These are phyloP conservation scores for Penicillium thymicola DNA, from an alignment of 2,329 filamentous ascomycete species.

Conservation along the genomic window DNA sequence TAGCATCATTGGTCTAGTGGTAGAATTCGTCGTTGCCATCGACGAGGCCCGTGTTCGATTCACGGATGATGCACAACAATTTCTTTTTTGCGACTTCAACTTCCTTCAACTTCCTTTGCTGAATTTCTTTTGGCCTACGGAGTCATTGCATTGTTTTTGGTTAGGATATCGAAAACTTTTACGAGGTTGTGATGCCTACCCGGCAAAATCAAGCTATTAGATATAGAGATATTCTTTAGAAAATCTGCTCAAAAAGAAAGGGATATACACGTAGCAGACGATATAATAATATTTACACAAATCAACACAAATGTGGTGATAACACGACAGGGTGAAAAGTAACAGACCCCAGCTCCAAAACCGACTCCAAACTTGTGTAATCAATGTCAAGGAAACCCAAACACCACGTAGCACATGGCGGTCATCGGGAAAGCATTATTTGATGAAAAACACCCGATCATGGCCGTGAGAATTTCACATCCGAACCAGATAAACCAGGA, in stretches of 20 bases:
- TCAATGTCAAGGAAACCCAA: slow-evolving; percentile 11
- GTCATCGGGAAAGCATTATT: slow-evolving; percentile 8
- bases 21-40: slow-evolving; percentile 42
- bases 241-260: not conserved
- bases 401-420: slow-evolving; percentile 13
- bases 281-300: not conserved
- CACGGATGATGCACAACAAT: slow-evolving; percentile 42
- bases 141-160: not conserved
- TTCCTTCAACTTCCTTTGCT: not conserved
- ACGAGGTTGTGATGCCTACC: not conserved
- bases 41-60: slow-evolving; percentile 48
- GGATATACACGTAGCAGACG: not conserved
- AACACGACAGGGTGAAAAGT: not conserved
- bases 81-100: slow-evolving; percentile 13
- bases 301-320: not conserved
- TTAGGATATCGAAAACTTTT: not conserved
- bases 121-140: not conserved
- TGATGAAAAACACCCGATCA: not conserved
- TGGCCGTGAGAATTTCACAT: slow-evolving; percentile 18
- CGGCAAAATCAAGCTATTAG: not conserved
- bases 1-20: slow-evolving; percentile 44
- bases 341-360: slow-evolving; percentile 3
- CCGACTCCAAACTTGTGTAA: slow-evolving; percentile 1
- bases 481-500: slow-evolving; percentile 22
- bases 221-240: not conserved